Evolutionary conservation across 139 green algal species (phyloP).

Genomic region (Closterium sp.): DNA sequence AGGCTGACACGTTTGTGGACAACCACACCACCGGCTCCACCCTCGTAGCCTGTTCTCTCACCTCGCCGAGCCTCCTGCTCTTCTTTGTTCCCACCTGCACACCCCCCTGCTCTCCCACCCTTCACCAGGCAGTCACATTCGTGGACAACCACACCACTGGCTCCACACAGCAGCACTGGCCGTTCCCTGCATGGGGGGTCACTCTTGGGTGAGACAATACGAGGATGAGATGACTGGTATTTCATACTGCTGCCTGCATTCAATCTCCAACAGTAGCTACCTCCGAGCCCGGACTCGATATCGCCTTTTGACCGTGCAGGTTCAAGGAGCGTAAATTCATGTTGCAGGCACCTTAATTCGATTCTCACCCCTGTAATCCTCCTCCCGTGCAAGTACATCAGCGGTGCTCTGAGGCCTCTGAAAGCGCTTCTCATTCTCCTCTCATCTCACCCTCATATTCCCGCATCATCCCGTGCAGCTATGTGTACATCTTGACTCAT

Average conservation of each 20-base stretch:
- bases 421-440: no score
- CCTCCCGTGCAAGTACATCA: no score
- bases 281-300: no score
- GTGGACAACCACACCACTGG: slow-evolving; percentile 93
- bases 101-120: neutral
- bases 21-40: slow-evolving; percentile 85
- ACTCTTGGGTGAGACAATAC: neutral
- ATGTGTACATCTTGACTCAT: slow-evolving; percentile 68
- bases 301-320: no score
- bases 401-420: no score
- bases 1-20: slow-evolving; percentile 94
- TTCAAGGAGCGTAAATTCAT: no score
- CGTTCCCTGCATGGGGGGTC: slow-evolving; percentile 55
- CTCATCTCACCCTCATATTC: no score
- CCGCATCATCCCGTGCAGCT: slow-evolving; percentile 36
- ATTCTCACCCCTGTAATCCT: no score
- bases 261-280: no score
- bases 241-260: no score
- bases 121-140: slow-evolving; percentile 84
- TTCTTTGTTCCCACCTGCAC: neutral
- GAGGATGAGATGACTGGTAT: no score
- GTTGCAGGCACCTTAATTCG: no score
- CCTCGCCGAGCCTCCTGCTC: neutral
- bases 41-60: neutral
- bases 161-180: slow-evolving; percentile 62